Evolutionary conservation across 2,329 filamentous ascomycete genomes (phyloP).

Genomic region (Ustilaginoidea virens): DNA sequence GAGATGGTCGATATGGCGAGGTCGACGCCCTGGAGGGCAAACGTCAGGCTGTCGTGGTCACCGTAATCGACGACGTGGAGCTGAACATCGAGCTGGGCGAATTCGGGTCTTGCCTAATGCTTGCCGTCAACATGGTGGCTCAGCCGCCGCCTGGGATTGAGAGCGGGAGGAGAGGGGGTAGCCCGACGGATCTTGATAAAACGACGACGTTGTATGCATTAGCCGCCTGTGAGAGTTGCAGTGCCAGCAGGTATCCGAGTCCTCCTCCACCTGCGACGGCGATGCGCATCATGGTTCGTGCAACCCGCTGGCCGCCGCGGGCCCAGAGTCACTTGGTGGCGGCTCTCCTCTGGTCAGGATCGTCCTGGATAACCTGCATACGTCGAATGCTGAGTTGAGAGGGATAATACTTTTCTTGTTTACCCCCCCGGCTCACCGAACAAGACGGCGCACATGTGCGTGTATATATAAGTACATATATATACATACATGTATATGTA

Average conservation of each 20-base stretch:
- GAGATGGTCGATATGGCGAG: conserved; percentile 62
- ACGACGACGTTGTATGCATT: conserved; percentile 55
- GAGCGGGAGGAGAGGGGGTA: conserved; percentile 1
- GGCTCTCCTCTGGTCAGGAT: conserved; percentile 4
- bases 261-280: conserved; percentile 31
- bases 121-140: conserved; percentile 8
- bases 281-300: conserved; percentile 29
- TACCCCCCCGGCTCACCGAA: too few species aligned
- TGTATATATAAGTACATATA: conserved; percentile 7
- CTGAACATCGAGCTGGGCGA: conserved; percentile 43
- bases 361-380: conserved; percentile 2
- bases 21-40: conserved; percentile 55
- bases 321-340: conserved; percentile 3
- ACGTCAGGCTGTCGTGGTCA: conserved; percentile 40
- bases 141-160: background rate
- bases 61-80: conserved; percentile 55
- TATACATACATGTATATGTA: conserved; percentile 8
- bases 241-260: conserved; percentile 28
- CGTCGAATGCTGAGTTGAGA: conserved; percentile 3
- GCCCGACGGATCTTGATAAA: conserved; percentile 38
- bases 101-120: conserved; percentile 38
- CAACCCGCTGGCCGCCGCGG: conserved; percentile 7
- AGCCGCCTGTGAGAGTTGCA: conserved; percentile 37
- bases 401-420: conserved; percentile 1
- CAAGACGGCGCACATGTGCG: conserved; percentile 4